Conservation (phyloP, 352 stramenopile species). For the Phytophthora brassicae region DNA sequence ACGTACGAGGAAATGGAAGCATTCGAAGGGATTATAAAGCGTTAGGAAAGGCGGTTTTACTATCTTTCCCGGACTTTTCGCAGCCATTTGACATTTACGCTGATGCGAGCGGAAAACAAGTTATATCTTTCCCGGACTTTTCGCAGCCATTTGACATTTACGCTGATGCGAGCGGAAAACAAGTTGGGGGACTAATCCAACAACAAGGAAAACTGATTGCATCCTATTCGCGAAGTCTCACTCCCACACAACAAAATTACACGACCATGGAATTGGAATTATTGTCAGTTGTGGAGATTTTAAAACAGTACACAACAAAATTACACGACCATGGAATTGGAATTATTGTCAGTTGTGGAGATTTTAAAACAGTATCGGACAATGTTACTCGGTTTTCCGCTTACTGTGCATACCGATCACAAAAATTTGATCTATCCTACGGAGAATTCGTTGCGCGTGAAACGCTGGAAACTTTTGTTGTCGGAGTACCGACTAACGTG, state of each 20-base stretch:
- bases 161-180: conserved; percentile 2
- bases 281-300: too few species aligned
- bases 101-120: too few species aligned
- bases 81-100: too few species aligned
- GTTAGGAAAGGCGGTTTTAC: neutral
- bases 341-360: conserved; percentile 2
- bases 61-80: conserved; percentile 12
- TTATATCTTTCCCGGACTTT: conserved; percentile 7
- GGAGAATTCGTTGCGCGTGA: conserved; percentile 1
- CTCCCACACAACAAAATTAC: conserved; percentile 4
- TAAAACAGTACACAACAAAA: too few species aligned
- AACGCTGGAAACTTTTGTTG: neutral
- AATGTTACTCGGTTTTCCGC: conserved; percentile 3
- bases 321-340: conserved; percentile 6
- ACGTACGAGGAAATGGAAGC: neutral
- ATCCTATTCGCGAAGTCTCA: neutral
- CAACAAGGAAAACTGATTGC: neutral
- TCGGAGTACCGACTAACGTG: neutral
- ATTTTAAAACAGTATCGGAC: conserved; percentile 6
- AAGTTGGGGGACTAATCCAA: neutral
- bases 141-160: neutral
- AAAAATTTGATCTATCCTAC: conserved; percentile 2
- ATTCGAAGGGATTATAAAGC: neutral
- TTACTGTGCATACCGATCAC: conserved; percentile 1
- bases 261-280: too few species aligned